Percentiles rank a stretch among this genome's conserved stretches.
These are phyloP conservation scores for Naganishia vaughanmartiniae DNA, from an alignment of 768 basidiomycete species.

Conservation along the genomic window DNA sequence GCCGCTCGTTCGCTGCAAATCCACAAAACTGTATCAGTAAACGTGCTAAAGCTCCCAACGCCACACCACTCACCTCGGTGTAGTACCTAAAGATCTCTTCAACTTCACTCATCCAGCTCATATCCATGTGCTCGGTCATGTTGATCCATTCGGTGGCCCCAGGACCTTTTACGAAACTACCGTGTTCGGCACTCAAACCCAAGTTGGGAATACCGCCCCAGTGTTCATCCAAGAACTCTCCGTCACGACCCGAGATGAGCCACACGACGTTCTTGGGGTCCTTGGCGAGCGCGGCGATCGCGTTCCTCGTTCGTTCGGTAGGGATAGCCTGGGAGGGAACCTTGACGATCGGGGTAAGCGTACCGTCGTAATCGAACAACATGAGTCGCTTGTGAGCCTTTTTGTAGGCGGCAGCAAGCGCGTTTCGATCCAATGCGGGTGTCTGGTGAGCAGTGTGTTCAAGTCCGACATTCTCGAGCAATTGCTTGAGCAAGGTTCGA, in stretches of 20 bases:
- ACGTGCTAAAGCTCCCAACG: not conserved
- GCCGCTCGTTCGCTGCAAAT: conserved; percentile 75
- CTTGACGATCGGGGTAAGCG: conserved; percentile 94
- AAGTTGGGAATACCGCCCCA: conserved; percentile 77
- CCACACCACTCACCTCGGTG: conserved; percentile 64
- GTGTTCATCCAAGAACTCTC: conserved; percentile 84
- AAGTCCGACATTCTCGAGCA: conserved; percentile 74
- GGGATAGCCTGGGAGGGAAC: conserved; percentile 83
- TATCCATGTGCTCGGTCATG: conserved; percentile 87
- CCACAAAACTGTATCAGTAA: conserved; percentile 12
- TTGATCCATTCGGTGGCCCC: conserved; percentile 72
- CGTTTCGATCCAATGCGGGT: conserved; percentile 70
- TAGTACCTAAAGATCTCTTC: conserved; percentile 94
- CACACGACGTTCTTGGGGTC: conserved; percentile 91
- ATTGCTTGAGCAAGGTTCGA: conserved; percentile 78
- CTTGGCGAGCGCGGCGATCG: conserved; percentile 66
- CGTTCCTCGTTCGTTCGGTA: conserved; percentile 67
- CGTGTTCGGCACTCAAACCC: conserved; percentile 94
- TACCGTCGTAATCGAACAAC: conserved; percentile 96
- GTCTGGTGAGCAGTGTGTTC: conserved; percentile 79
- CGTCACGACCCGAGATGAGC: conserved; percentile 95
- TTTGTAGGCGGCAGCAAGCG: conserved; percentile 63
- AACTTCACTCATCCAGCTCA: conserved; percentile 96
- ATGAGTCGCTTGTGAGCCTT: conserved; percentile 77
- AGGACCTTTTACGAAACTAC: conserved; percentile 80